Conservation (phyloP, 1,284 basidiomycete genomes). For the Hemileccinum hortonii region DNA sequence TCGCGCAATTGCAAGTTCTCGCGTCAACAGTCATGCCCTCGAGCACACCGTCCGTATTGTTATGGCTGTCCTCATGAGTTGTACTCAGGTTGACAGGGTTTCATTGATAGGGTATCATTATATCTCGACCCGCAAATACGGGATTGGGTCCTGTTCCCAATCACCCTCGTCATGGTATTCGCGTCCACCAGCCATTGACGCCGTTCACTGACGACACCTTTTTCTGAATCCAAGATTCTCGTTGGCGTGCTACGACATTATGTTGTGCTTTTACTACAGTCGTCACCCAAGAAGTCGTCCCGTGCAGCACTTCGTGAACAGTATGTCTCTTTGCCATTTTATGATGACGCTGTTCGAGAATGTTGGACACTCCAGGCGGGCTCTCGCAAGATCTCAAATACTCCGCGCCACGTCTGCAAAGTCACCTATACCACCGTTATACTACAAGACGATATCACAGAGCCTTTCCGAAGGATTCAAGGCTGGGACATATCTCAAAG, state of each 20-base stretch:
- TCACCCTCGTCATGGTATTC: slow-evolving; percentile 94
- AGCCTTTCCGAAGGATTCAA: slow-evolving; percentile 70
- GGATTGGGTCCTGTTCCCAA: slow-evolving; percentile 94
- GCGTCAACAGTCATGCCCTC: slow-evolving; percentile 38
- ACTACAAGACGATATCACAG: slow-evolving; percentile 76
- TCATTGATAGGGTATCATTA: slow-evolving; percentile 58
- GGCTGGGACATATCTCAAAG: slow-evolving; percentile 82
- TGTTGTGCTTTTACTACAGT: slow-evolving; percentile 84
- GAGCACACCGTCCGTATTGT: slow-evolving; percentile 38
- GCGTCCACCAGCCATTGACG: background rate
- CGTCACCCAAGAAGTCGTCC: slow-evolving; percentile 79
- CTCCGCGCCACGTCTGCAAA: slow-evolving; percentile 77
- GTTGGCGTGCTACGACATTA: slow-evolving; percentile 95
- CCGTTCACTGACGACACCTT: background rate
- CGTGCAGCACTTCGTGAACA: slow-evolving; percentile 88
- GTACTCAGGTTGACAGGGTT: slow-evolving; percentile 12
- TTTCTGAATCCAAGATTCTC: slow-evolving; percentile 63
- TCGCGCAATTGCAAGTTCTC: slow-evolving; percentile 1
- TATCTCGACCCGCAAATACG: slow-evolving; percentile 93
- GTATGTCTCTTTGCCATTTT: slow-evolving; percentile 50
- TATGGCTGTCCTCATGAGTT: slow-evolving; percentile 7
- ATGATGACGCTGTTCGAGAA: background rate
- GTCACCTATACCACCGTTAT: slow-evolving; percentile 75
- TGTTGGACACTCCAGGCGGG: slow-evolving; percentile 58
- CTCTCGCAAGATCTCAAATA: slow-evolving; percentile 78